Conservation (phyloP, 371 early-diverging fungal species). For the Mortierella sp. region DNA sequence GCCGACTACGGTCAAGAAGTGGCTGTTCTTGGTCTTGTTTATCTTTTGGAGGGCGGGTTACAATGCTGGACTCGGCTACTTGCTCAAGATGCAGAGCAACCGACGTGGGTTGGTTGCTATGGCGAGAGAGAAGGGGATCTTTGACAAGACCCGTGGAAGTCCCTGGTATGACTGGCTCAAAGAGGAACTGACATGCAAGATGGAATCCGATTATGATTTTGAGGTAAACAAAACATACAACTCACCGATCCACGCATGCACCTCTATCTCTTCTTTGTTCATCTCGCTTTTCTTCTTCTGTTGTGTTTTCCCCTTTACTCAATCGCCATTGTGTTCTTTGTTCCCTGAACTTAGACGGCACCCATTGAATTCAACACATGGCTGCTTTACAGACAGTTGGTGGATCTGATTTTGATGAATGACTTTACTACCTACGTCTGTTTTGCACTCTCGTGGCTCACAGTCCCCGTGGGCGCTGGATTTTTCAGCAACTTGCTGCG, state of each 20-base stretch:
- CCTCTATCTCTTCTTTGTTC: neutral
- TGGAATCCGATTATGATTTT: constrained; percentile 90
- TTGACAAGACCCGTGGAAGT: constrained; percentile 64
- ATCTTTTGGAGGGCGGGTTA: constrained; percentile 91
- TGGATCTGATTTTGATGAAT: constrained; percentile 94
- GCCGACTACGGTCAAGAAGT: constrained; percentile 64
- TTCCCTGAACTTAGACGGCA: constrained; percentile 60
- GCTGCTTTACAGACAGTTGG: constrained; percentile 94
- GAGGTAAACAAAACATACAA: constrained; percentile 61
- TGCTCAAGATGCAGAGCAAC: constrained; percentile 88
- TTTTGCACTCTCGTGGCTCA: constrained; percentile 84
- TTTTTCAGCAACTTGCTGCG: constrained; percentile 76
- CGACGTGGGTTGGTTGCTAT: constrained; percentile 78
- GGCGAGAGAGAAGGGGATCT: constrained; percentile 73
- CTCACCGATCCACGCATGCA: no score
- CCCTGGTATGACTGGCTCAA: constrained; percentile 75
- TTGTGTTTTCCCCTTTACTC: neutral
- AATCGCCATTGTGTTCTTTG: neutral
- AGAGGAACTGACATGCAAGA: constrained; percentile 83
- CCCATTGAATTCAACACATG: constrained; percentile 97
- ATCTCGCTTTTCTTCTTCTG: neutral
- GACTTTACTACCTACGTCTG: constrained; percentile 92
- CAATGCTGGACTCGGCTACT: constrained; percentile 88
- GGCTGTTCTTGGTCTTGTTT: constrained; percentile 79
- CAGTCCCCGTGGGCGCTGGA: constrained; percentile 64